A percentile compares a stretch with the other conserved stretches of the same genome.
phyloP scores from a whole-genome alignment of 1,284 basidiomycete species.

The Pseudozyma hubeiensis region DNA sequence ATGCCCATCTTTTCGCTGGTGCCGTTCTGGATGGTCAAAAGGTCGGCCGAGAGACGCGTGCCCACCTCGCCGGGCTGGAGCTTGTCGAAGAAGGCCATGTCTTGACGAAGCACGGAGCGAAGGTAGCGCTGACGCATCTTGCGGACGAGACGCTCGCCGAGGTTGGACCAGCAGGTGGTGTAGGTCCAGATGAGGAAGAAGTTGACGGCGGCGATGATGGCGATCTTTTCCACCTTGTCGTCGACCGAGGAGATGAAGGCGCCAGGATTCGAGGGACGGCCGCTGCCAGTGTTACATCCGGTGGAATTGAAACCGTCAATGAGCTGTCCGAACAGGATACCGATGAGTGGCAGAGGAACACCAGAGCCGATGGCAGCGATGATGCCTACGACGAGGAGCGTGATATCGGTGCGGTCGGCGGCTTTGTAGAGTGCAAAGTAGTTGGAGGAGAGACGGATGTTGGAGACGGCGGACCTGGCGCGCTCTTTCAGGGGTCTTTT shows the following conservation, averaged over 20 bases:
- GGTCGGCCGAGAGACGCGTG: slow-evolving; percentile 53
- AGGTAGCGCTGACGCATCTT: slow-evolving; percentile 70
- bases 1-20: slow-evolving; percentile 63
- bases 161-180: slow-evolving; percentile 59
- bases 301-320: slow-evolving; percentile 60
- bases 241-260: slow-evolving; percentile 49
- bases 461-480: slow-evolving; percentile 9
- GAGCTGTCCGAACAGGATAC: slow-evolving; percentile 60
- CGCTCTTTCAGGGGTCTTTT: slow-evolving; percentile 13
- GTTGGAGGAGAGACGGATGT: slow-evolving; percentile 40
- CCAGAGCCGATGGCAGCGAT: slow-evolving; percentile 57
- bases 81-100: slow-evolving; percentile 66
- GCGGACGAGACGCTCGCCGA: slow-evolving; percentile 59
- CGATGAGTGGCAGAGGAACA: slow-evolving; percentile 61
- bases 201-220: slow-evolving; percentile 59
- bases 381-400: slow-evolving; percentile 47
- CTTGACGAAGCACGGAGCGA: slow-evolving; percentile 70
- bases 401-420: slow-evolving; percentile 35
- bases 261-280: slow-evolving; percentile 23
- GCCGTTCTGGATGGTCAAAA: slow-evolving; percentile 59
- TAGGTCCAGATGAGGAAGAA: slow-evolving; percentile 64
- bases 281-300: slow-evolving; percentile 24
- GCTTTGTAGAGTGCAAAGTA: slow-evolving; percentile 51
- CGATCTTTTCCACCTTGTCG: slow-evolving; percentile 56
- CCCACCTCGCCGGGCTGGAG: slow-evolving; percentile 56